Conservation (phyloP, 2,329 filamentous ascomycete species). For the Seiridium unicorne region DNA sequence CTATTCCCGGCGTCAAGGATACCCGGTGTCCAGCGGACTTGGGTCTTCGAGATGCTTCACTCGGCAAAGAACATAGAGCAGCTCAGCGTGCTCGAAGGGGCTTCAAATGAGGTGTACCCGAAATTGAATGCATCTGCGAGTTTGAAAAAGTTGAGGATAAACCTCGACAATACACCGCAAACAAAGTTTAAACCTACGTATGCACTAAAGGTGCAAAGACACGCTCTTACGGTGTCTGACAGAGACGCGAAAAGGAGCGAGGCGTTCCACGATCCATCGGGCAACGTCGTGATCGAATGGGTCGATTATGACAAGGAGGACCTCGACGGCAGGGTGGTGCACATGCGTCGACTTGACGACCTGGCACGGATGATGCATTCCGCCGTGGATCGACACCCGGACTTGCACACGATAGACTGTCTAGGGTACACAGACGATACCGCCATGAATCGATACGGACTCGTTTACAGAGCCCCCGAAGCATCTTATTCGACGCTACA, state of each 20-base stretch:
- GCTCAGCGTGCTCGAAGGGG: constrained; percentile 39
- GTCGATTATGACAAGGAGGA: constrained; percentile 41
- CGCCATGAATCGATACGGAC: constrained; percentile 36
- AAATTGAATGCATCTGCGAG: constrained; percentile 39
- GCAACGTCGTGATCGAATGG: constrained; percentile 42
- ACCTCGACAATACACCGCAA: constrained; percentile 40
- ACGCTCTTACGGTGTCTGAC: constrained; percentile 24
- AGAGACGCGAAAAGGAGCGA: constrained; percentile 11
- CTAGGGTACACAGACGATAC: constrained; percentile 44
- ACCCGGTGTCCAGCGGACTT: constrained; percentile 41
- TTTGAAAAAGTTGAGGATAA: constrained; percentile 45
- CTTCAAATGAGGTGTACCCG: constrained; percentile 39
- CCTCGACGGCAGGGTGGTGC: constrained; percentile 39
- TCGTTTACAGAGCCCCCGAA: constrained; percentile 38
- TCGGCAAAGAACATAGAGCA: constrained; percentile 39
- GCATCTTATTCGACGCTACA: constrained; percentile 36
- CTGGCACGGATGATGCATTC: constrained; percentile 46
- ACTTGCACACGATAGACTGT: constrained; percentile 46
- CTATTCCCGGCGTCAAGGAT: constrained; percentile 42
- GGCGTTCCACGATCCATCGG: constrained; percentile 30
- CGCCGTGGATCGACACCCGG: constrained; percentile 41
- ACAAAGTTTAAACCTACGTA: constrained; percentile 40
- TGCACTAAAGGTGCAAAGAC: constrained; percentile 35
- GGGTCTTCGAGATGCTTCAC: constrained; percentile 45
- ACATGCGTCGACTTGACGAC: constrained; percentile 44